Conservation (phyloP, 805 yeast species). For the Ogataea parapolymorpha region DNA sequence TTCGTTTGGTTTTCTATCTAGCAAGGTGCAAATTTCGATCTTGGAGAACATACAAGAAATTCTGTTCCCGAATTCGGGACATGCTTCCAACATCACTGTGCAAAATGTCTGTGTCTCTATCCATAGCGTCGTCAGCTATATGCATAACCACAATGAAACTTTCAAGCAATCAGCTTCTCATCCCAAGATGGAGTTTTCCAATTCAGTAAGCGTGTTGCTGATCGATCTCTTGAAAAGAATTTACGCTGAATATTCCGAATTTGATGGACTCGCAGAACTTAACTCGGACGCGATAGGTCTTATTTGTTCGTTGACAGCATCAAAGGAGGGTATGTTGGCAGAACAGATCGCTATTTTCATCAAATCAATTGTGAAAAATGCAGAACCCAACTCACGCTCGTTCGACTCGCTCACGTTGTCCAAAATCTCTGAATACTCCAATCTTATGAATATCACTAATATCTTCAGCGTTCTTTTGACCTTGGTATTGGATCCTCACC, state of each 20-base stretch:
- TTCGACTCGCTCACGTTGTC: constrained; percentile 48
- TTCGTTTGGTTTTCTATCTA: constrained; percentile 66
- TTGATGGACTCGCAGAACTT: constrained; percentile 17
- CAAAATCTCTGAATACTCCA: constrained; percentile 26
- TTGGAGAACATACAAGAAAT: constrained; percentile 70
- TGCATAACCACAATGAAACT: constrained; percentile 22
- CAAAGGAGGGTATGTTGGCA: constrained; percentile 23
- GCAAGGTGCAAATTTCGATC: constrained; percentile 83
- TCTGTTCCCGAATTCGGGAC: constrained; percentile 39
- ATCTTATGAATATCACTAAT: constrained; percentile 36
- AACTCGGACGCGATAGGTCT: constrained; percentile 35
- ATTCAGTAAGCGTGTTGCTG: constrained; percentile 22
- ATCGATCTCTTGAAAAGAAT: constrained; percentile 29
- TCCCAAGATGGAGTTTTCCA: constrained; percentile 19
- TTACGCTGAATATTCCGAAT: constrained; percentile 19
- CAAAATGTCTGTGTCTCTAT: constrained; percentile 65
- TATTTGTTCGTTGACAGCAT: constrained; percentile 26
- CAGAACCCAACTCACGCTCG: constrained; percentile 63
- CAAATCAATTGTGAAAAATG: constrained; percentile 61
- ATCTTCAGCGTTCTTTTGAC: constrained; percentile 57
- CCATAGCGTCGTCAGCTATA: constrained; percentile 43
- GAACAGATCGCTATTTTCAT: constrained; percentile 53
- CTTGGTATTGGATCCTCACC: constrained; percentile 76
- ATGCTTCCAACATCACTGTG: constrained; percentile 20
- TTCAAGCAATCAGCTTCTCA: constrained; percentile 2